Base-by-base conservation (phyloP, 305 asterid species). In the Vinca major region DNA sequence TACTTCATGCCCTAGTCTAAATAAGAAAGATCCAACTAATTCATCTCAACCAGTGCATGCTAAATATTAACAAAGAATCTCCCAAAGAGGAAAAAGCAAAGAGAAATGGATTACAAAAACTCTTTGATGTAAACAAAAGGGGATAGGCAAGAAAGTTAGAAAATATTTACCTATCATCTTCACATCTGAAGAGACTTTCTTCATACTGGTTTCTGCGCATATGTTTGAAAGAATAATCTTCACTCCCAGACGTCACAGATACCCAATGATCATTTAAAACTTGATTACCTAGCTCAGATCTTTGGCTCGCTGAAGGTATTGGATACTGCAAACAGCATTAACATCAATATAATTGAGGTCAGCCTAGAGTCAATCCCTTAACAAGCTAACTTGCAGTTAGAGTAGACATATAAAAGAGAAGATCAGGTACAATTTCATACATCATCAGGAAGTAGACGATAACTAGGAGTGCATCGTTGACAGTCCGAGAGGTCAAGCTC, bases 191-290 rank as follows among this genome's bases (percentile, higher is more conserved):
- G 69, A 95, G 88, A 85, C 97, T 91, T 82, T 95, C 99, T 76
- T 95, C 99, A 65, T 89, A 95, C 79, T 91, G 99, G 82, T 95
- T 95, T 81, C 91, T 84, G 62, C 98, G 84, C 98, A 95, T 95
- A 82, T 95, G 97, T 68, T 89, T 95, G 75, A 95, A 95, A 7
- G 99, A 95, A 80, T 95, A 95, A 82, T 95, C 99, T 82, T 95
- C 99, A 81, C 99, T 95, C 67, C 99, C 99, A 70, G 97, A 95
- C 70, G 99, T 95, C 81, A 95, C 99, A 76, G 99, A 95, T 64
- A 95, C 98, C 98, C 97, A 95, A 69, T 84, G 87, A 69, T 95
- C 96, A 74, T 95, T 95, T 64, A 95, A 79, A 68, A 95, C 96
- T 83, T 86, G 89, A 69, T 84, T 82, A 68, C 95, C 99, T 76